Conservation (phyloP, 495 filamentous ascomycete species). For the Penicillium nucicola region DNA sequence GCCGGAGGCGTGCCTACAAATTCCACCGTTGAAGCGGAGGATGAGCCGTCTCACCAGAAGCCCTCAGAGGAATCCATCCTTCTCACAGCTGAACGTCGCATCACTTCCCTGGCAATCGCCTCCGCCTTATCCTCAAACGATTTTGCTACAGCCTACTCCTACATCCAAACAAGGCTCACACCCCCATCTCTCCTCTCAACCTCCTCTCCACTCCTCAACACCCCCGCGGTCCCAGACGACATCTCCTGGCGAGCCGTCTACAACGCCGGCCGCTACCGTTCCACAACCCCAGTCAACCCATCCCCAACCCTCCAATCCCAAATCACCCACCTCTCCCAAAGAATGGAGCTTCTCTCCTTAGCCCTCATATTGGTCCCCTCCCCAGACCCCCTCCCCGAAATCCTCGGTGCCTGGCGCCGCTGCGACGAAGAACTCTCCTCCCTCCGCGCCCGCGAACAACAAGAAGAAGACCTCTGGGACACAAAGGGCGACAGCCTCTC, state of each 20-base stretch:
- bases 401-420: slow-evolving; percentile 77
- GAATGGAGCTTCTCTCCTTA: slow-evolving; percentile 86
- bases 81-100: slow-evolving; percentile 57
- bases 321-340: slow-evolving; percentile 55
- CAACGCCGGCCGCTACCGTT: slow-evolving; percentile 77
- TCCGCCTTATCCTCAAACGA: slow-evolving; percentile 83
- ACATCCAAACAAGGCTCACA: slow-evolving; percentile 68
- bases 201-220: slow-evolving; percentile 23
- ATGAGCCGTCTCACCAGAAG: slow-evolving; percentile 3
- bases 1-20: slow-evolving; percentile 56
- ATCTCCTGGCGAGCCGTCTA: slow-evolving; percentile 92
- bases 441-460: slow-evolving; percentile 65
- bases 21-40: slow-evolving; percentile 15
- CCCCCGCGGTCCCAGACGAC: slow-evolving; percentile 56
- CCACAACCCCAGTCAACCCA: slow-evolving; percentile 28
- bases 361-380: slow-evolving; percentile 76
- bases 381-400: slow-evolving; percentile 72
- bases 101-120: slow-evolving; percentile 85
- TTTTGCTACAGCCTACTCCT: slow-evolving; percentile 96
- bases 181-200: slow-evolving; percentile 32
- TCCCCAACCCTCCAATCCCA: slow-evolving; percentile 30
- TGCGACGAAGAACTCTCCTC: slow-evolving; percentile 82
- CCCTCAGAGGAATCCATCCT: slow-evolving; percentile 22
- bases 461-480: slow-evolving; percentile 73
- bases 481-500: slow-evolving; percentile 54